A percentile compares a stretch with the other conserved stretches of the same genome.
These are phyloP conservation scores for Rhizopogon vesiculosus DNA, from an alignment of 768 basidiomycete genomes.

Conservation along the genomic window DNA sequence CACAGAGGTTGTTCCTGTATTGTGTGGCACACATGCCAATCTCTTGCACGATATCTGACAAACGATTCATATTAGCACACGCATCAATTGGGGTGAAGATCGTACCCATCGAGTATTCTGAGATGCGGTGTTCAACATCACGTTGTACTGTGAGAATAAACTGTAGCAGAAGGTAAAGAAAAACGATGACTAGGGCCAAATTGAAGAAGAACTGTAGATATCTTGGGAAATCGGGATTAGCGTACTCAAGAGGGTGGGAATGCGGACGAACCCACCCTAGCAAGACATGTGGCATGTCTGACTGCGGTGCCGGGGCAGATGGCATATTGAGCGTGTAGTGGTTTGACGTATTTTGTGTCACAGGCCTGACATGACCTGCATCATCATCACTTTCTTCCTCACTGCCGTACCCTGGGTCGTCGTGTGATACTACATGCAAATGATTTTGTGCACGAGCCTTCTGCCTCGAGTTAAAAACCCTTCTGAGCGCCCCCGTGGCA, in stretches of 20 bases:
- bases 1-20: slow-evolving; percentile 82
- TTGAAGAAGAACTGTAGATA: slow-evolving; percentile 97
- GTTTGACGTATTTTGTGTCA: slow-evolving; percentile 59
- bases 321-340: slow-evolving; percentile 85
- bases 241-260: not conserved
- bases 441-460: slow-evolving; percentile 33
- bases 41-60: slow-evolving; percentile 83
- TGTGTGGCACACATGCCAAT: slow-evolving; percentile 81
- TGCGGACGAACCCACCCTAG: slow-evolving; percentile 60
- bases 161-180: slow-evolving; percentile 79
- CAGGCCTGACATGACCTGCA: slow-evolving; percentile 28
- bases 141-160: slow-evolving; percentile 87
- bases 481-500: slow-evolving; percentile 59
- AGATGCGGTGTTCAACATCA: slow-evolving; percentile 84
- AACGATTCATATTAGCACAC: slow-evolving; percentile 12
- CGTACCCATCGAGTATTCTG: slow-evolving; percentile 86
- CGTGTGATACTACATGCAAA: slow-evolving; percentile 15
- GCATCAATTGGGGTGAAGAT: slow-evolving; percentile 12
- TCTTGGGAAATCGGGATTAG: slow-evolving; percentile 33
- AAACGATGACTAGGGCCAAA: slow-evolving; percentile 72
- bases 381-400: slow-evolving; percentile 47
- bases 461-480: slow-evolving; percentile 61
- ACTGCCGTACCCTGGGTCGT: slow-evolving; percentile 33
- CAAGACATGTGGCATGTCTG: slow-evolving; percentile 75
- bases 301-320: slow-evolving; percentile 47